phyloP scores from a whole-genome alignment of 2,329 filamentous ascomycete genomes.

The Calonectria ilicicola region DNA sequence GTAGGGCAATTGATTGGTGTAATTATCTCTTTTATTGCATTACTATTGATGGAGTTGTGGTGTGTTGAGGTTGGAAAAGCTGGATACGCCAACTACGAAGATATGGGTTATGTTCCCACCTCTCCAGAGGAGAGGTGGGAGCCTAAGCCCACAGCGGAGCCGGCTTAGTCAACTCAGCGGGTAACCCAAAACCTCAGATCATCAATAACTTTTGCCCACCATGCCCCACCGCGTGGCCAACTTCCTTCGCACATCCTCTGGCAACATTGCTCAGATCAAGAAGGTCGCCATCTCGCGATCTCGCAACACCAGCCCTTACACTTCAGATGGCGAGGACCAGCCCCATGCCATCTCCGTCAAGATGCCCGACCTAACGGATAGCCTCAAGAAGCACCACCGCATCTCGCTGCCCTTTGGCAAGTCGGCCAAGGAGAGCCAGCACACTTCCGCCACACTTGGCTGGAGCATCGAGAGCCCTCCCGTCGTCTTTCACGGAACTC shows the following conservation, averaged over 20 bases:
- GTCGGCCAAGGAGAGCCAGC: conserved; percentile 57
- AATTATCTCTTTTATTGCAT: too few relatives aligned
- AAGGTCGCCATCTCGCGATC: conserved; percentile 48
- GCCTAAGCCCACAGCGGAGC: too few relatives aligned
- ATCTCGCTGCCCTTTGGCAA: conserved; percentile 56
- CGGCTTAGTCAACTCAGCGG: too few relatives aligned
- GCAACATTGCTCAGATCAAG: conserved; percentile 65
- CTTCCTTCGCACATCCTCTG: conserved; percentile 69
- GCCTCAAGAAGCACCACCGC: conserved; percentile 56
- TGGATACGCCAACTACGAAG: too few relatives aligned
- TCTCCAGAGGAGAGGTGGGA: too few relatives aligned
- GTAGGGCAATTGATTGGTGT: too few relatives aligned
- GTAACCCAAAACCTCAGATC: neutral
- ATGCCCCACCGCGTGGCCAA: conserved; percentile 71
- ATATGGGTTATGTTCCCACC: too few relatives aligned
- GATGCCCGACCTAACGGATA: conserved; percentile 53
- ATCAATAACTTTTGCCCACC: conserved; percentile 26
- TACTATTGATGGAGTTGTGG: too few relatives aligned
- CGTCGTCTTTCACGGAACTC: conserved; percentile 82
- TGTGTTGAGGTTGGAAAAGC: too few relatives aligned
- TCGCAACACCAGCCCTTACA: conserved; percentile 48
- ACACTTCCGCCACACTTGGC: conserved; percentile 57
- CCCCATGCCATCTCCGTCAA: conserved; percentile 46
- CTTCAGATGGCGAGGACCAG: conserved; percentile 51
- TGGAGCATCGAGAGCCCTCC: conserved; percentile 87